Evolutionary conservation across 176 grass and related monocot species (phyloP), one percentile per base, ranked within the genome.

Genomic region (Areca catechu): DNA sequence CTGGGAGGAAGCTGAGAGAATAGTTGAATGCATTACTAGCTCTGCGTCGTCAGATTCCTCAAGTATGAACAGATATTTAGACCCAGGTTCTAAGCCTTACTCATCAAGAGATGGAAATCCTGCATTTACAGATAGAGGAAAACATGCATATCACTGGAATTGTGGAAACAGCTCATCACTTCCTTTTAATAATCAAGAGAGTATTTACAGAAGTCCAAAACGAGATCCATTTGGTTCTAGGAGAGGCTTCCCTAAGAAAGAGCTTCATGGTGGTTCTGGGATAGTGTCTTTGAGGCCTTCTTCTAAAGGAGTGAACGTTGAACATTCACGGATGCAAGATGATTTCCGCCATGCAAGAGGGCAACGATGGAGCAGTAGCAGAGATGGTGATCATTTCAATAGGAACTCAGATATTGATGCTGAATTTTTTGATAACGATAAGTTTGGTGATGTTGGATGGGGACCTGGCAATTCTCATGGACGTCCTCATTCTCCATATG

Each of bases 401-500:
- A 90, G 74, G 65, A 79, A 69, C 56, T 76, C 67, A 60, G 77
- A 96, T 57, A 76, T 82, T 61, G 74, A 84, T 48, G 62, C 68
- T 4, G 78, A 85, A 17, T 66, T 88, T 75, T 69, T 76, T 50
- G 86, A 67, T 22, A 71, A 72, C 2, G 81, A 83, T 27, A 79
- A 81, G 29, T 88, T 88, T 77, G 84, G 80, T 67, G 87, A 97
- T 80, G 34, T 62, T 61, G 65, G 78, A 48, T 91, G 78, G 80
- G 62, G 65, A 50, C 72, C 78, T 68, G 77, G 75, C 49, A 75
- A 68, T 71, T 85, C 83, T 20, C 60, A 74, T 57, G 79, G 63
- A 73, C 83, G 71, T 51, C 75, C 69, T 47, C 63, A 66, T 78
- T 56, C 66, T 62, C 81, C 79, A 34, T 80, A 73, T 69, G 76